Evolutionary conservation across 495 filamentous ascomycete species (phyloP).

Genomic region (Podospora comata): DNA sequence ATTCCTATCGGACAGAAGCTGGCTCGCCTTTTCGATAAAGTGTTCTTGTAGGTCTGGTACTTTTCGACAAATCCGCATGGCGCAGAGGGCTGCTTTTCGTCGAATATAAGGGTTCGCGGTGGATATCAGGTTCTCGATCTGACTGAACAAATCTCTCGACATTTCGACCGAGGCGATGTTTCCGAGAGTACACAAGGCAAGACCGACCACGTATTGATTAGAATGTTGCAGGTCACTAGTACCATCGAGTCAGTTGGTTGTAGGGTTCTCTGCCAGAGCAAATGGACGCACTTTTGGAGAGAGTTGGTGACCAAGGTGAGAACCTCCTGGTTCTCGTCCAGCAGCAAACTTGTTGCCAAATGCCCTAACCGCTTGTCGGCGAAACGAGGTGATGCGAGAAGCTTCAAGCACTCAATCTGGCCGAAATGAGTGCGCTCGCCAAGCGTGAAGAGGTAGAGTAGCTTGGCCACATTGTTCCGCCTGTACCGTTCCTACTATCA

Average conservation of each 20-base stretch:
- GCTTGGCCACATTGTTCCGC: slow-evolving; percentile 97
- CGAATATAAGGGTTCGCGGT: slow-evolving; percentile 96
- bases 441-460: slow-evolving; percentile 97
- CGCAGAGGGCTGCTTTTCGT: slow-evolving; percentile 95
- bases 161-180: slow-evolving; percentile 98
- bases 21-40: slow-evolving; percentile 89
- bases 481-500: slow-evolving; percentile 44
- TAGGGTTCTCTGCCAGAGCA: neutral
- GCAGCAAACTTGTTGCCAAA: slow-evolving; percentile 88
- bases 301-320: slow-evolving; percentile 96
- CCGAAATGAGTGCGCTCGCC: slow-evolving; percentile 98
- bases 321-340: slow-evolving; percentile 98
- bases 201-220: slow-evolving; percentile 97
- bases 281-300: slow-evolving; percentile 72
- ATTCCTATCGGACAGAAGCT: slow-evolving; percentile 83
- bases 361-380: slow-evolving; percentile 97
- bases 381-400: slow-evolving; percentile 93
- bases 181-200: slow-evolving; percentile 90
- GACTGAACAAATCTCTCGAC: slow-evolving; percentile 94
- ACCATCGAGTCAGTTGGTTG: slow-evolving; percentile 28
- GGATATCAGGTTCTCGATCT: slow-evolving; percentile 85
- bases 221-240: slow-evolving; percentile 89
- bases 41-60: slow-evolving; percentile 97
- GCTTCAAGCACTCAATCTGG: slow-evolving; percentile 98
- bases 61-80: slow-evolving; percentile 98